Percentiles rank a stretch among this genome's conserved stretches.
Evolutionary conservation across 306 rosid species (phyloP).

Genomic region (Lathyrus oleraceus): DNA sequence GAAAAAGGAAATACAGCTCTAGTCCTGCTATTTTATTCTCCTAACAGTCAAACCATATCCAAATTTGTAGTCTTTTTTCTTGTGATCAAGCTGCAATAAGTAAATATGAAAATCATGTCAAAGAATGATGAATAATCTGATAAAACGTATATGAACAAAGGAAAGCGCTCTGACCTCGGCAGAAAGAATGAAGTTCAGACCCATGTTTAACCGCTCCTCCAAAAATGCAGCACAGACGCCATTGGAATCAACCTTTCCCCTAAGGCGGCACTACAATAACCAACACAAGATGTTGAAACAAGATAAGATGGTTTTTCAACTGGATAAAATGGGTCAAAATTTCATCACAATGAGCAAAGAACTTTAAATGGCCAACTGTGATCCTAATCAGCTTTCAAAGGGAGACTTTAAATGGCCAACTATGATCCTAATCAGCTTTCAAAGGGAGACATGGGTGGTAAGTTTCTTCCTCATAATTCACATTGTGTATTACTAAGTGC

Average conservation of each 20-base stretch:
- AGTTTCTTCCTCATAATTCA: too few species aligned
- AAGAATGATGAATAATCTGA: not conserved
- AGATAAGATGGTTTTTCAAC: conserved; percentile 17
- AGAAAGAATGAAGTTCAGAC: conserved; percentile 57
- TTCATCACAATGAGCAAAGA: not conserved
- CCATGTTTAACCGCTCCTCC: conserved; percentile 82
- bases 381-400: too few species aligned
- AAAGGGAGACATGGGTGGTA: not conserved
- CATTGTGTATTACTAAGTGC: not conserved
- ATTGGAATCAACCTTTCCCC: conserved; percentile 91
- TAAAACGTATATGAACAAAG: conserved; percentile 4
- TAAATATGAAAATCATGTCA: conserved; percentile 32
- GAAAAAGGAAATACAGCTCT: conserved; percentile 33
- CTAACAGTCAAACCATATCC: conserved; percentile 97
- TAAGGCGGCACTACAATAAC: conserved; percentile 69
- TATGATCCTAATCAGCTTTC: conserved; percentile 16
- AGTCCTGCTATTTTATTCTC: conserved; percentile 63
- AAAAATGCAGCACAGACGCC: conserved; percentile 69
- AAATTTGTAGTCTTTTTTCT: conserved; percentile 94
- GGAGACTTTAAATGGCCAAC: too few species aligned
- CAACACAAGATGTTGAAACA: conserved; percentile 30
- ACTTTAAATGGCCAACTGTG: too few species aligned
- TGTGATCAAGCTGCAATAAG: conserved; percentile 80
- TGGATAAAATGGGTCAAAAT: not conserved
- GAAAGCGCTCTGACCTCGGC: conserved; percentile 47